These are phyloP conservation scores for Delphinella strobiligena DNA, from an alignment of 2,329 filamentous ascomycete species.

Conservation along the genomic window DNA sequence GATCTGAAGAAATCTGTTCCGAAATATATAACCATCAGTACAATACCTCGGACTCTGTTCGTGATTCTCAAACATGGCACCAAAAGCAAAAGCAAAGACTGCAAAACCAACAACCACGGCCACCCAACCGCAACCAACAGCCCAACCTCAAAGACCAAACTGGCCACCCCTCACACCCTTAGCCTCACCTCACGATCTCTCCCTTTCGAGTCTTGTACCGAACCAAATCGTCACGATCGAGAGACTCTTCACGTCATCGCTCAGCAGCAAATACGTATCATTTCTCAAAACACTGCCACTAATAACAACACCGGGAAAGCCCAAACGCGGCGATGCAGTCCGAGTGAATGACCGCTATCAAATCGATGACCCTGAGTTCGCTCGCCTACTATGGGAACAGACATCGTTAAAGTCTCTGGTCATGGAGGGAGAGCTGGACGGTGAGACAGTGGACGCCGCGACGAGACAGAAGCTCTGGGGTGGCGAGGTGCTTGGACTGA, in stretches of 20 bases:
- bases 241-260: conserved; percentile 60
- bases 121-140: conserved; percentile 7
- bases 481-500: conserved; percentile 70
- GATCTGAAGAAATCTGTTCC: no score
- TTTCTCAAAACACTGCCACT: conserved; percentile 62
- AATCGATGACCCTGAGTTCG: conserved; percentile 63
- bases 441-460: conserved; percentile 16
- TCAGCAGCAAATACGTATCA: conserved; percentile 65
- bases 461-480: conserved; percentile 49
- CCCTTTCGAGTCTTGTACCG: conserved; percentile 43
- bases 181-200: conserved; percentile 53
- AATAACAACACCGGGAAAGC: conserved; percentile 64
- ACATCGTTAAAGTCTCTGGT: conserved; percentile 59
- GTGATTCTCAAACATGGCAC: conserved; percentile 13
- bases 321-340: conserved; percentile 68
- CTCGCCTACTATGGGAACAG: conserved; percentile 60
- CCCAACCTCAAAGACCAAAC: conserved; percentile 28
- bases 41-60: no score
- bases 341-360: conserved; percentile 86
- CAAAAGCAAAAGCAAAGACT: conserved; percentile 10
- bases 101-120: background rate
- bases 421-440: conserved; percentile 24
- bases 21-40: no score
- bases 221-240: conserved; percentile 62
- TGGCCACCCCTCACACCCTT: conserved; percentile 65